A percentile compares a stretch with the other conserved stretches of the same genome.
phyloP scores from a whole-genome alignment of 2,329 filamentous ascomycete species.

The Apiospora sp. region DNA sequence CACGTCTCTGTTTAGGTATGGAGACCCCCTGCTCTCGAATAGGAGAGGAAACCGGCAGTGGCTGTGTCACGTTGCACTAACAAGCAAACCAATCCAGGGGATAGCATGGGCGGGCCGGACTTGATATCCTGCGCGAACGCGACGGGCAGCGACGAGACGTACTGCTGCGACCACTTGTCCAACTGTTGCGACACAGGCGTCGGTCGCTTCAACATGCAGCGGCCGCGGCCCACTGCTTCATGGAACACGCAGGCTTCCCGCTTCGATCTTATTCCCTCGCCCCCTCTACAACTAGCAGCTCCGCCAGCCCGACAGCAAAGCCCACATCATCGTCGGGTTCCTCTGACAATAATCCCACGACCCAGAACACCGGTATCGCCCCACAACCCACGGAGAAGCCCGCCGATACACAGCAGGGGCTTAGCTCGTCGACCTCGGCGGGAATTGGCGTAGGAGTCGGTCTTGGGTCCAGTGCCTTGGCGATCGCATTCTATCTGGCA shows the following conservation, averaged over 20 bases:
- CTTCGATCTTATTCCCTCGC: too few relatives aligned
- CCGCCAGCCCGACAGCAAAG: too few relatives aligned
- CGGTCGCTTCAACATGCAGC: constrained; percentile 37
- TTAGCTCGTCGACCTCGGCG: neutral
- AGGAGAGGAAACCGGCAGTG: too few relatives aligned
- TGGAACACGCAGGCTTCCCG: neutral
- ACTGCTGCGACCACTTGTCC: constrained; percentile 37
- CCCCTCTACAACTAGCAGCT: too few relatives aligned
- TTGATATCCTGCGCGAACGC: constrained; percentile 38
- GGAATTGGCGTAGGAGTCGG: constrained; percentile 8
- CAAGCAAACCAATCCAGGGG: constrained; percentile 28
- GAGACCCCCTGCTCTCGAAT: neutral
- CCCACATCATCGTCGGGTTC: too few relatives aligned
- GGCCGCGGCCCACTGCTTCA: constrained; percentile 31
- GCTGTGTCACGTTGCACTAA: neutral
- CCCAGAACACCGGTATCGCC: too few relatives aligned
- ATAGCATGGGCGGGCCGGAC: constrained; percentile 36
- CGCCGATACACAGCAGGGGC: neutral
- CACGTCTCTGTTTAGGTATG: neutral
- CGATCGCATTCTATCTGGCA: neutral
- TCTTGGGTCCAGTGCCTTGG: neutral
- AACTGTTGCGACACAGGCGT: constrained; percentile 37
- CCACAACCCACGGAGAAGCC: constrained; percentile 27
- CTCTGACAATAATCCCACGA: too few relatives aligned
- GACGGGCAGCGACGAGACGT: constrained; percentile 35